Evolutionary conservation across 2,329 filamentous ascomycete genomes (phyloP).

Genomic region (Trichoderma sp.): DNA sequence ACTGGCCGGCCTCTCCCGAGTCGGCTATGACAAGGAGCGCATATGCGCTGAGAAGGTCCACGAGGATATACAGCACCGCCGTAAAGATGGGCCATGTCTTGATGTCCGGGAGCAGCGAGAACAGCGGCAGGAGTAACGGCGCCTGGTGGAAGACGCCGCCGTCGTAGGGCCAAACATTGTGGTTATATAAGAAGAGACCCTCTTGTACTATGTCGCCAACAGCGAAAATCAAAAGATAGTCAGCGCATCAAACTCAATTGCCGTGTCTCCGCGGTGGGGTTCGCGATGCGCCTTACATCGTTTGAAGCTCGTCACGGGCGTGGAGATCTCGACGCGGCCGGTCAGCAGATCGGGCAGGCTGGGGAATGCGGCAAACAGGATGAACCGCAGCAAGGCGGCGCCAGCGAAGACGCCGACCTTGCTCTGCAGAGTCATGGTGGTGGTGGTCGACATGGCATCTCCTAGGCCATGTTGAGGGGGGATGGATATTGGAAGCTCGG

Average conservation of each 20-base stretch:
- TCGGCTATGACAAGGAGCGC: conserved; percentile 79
- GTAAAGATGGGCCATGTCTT: conserved; percentile 71
- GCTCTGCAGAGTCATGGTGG: conserved; percentile 47
- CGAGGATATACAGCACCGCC: conserved; percentile 75
- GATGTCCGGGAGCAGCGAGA: conserved; percentile 80
- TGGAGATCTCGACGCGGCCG: conserved; percentile 93
- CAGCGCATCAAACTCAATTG: not conserved
- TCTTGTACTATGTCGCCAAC: conserved; percentile 73
- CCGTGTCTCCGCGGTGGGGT: not conserved
- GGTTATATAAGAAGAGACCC: conserved; percentile 91
- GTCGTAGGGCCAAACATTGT: conserved; percentile 96
- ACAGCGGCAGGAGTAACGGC: conserved; percentile 86
- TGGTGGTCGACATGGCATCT: conserved; percentile 44
- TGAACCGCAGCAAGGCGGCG: conserved; percentile 76
- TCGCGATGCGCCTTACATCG: conserved; percentile 65
- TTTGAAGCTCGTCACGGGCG: conserved; percentile 97
- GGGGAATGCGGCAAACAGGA: conserved; percentile 81
- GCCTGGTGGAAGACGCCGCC: conserved; percentile 84
- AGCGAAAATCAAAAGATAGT: conserved; percentile 18
- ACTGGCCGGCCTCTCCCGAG: conserved; percentile 76
- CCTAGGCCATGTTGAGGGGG: conserved; percentile 32
- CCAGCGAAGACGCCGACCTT: conserved; percentile 67
- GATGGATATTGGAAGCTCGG: not conserved
- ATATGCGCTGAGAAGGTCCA: conserved; percentile 82
- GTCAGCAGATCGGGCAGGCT: conserved; percentile 82